phyloP scores from a whole-genome alignment of 1,284 basidiomycete species.

The Cutaneotrichosporon spelunceum region DNA sequence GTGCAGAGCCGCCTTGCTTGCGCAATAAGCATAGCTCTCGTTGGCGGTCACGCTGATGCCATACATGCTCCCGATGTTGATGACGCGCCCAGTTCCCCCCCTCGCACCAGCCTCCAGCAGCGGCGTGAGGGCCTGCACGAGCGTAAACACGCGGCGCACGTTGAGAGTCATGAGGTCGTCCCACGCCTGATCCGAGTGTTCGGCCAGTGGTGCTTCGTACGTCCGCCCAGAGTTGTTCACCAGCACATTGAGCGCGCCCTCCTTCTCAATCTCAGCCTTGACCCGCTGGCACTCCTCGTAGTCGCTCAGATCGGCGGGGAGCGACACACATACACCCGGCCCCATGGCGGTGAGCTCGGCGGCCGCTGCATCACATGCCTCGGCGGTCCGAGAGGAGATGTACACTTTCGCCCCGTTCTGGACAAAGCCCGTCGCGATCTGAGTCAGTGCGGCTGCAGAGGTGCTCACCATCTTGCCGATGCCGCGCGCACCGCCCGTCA shows the following conservation, averaged over 20 bases:
- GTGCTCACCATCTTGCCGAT: constrained; percentile 11
- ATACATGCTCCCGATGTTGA: constrained; percentile 67
- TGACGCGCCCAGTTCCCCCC: constrained; percentile 57
- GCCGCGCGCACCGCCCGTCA: constrained; percentile 13
- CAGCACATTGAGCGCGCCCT: constrained; percentile 61
- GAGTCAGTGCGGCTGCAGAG: not conserved
- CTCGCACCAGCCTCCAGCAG: constrained; percentile 57
- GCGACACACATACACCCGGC: constrained; percentile 56
- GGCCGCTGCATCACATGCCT: constrained; percentile 36
- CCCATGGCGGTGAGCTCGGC: constrained; percentile 58
- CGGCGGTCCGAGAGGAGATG: constrained; percentile 43
- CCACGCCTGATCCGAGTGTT: constrained; percentile 16
- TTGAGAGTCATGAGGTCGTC: constrained; percentile 21
- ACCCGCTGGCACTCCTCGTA: constrained; percentile 57
- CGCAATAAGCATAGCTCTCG: constrained; percentile 67
- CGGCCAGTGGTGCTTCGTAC: constrained; percentile 13
- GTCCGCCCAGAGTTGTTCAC: constrained; percentile 44
- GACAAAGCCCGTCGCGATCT: constrained; percentile 47
- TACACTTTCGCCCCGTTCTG: constrained; percentile 48
- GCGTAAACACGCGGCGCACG: constrained; percentile 11
- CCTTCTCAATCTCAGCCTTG: constrained; percentile 54
- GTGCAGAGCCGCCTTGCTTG: constrained; percentile 58
- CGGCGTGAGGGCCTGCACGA: constrained; percentile 3
- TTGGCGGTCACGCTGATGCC: constrained; percentile 58
- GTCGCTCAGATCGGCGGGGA: constrained; percentile 61